Base-by-base conservation (phyloP, 1,284 basidiomycete genomes). In the Tetrapyrgos nigripes region DNA sequence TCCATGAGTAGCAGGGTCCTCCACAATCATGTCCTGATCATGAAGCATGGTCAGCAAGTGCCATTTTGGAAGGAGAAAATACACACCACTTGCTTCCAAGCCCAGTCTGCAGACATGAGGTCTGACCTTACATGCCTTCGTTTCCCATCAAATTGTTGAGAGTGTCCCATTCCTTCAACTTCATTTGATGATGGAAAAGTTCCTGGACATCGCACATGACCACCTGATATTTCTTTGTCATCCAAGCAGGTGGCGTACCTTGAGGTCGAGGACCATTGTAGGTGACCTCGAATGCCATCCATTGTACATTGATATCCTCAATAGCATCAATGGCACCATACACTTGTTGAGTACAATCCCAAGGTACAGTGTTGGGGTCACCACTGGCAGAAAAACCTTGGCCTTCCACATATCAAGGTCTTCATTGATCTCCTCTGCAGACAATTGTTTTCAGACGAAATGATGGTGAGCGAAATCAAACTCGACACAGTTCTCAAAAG, bases 71-170 rank as follows among this genome's bases (percentile, higher is more conserved):
- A 46, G 3, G 14, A 33, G 24, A 10, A 55, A 8, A 4, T 19
- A 26, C 52, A 23, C 17, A 55, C 53, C n/a, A 44, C 40, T 29
- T 65, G 65, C 27, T 60, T 60, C 60, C 62, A 66, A 5, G 62
- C 64, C 68, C 68, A 72, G 43, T 67, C 59, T 14, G 51, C 71
- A 4, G 67, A 72, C 68, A 73, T 68, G 14, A 72, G 55, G 51
- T 71, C 62, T 24, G 50, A 59, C 23, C 44, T 68, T 9, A 65
- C 37, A 24, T 40, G 69, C 10, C 62, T 23, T n/a, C 62, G 62
- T 44, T 66, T 53, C 10, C 40, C 35, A 43, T 64, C 51, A 46
- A 67, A 70, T 50, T 70, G 59, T 11, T 47, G 56, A 50, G 64
- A 69, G 3, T 66, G 64, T 3, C 47, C 37, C 48, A 53, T 62